phyloP scores from a whole-genome alignment of 148 eudicot species.

The Rheum nobile region DNA sequence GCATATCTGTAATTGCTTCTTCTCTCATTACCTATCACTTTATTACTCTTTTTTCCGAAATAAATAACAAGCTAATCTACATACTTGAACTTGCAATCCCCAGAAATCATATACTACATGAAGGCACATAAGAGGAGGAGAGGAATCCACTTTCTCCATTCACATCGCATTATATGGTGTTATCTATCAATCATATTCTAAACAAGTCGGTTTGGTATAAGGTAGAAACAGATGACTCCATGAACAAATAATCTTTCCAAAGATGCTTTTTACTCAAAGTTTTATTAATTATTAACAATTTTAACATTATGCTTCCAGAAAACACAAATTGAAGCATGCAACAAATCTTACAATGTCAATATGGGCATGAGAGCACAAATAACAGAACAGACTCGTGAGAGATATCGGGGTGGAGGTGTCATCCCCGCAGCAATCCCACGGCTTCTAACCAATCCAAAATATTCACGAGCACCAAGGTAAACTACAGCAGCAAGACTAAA shows the following conservation, averaged over 20 bases:
- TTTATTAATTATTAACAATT: background rate
- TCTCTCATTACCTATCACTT: background rate
- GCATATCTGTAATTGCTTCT: background rate
- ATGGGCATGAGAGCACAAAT: constrained; percentile 80
- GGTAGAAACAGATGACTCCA: background rate
- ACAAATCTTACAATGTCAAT: constrained; percentile 64
- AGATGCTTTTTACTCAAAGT: background rate
- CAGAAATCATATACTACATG: background rate
- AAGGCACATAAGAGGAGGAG: no score
- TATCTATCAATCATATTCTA: background rate
- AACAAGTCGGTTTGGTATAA: no score
- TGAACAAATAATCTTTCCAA: background rate
- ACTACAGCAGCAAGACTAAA: constrained; percentile 58
- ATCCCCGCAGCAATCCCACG: constrained; percentile 82
- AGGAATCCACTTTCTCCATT: no score
- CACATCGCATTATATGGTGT: background rate
- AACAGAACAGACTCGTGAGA: constrained; percentile 82
- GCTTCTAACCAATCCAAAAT: constrained; percentile 88
- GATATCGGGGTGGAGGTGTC: constrained; percentile 95
- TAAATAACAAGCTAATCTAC: background rate
- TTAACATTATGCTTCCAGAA: background rate
- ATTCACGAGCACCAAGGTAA: constrained; percentile 71
- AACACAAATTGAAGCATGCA: background rate
- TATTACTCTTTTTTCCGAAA: background rate
- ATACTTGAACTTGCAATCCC: background rate